Percentiles rank a stretch among this genome's conserved stretches.
Conservation (phyloP, 345 rosid genomes). For the Trapa incisa region DNA sequence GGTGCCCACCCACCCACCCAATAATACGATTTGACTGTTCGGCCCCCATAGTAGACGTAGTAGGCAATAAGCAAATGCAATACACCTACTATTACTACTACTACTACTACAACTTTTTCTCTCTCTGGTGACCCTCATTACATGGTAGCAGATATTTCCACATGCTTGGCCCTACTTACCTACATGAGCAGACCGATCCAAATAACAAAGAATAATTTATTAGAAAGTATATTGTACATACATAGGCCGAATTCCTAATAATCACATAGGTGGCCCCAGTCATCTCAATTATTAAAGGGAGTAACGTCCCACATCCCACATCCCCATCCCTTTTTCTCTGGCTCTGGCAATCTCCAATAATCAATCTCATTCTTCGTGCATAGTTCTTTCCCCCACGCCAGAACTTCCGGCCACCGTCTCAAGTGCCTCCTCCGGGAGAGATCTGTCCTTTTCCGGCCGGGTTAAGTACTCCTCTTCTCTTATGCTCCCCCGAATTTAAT, state of each 20-base stretch:
- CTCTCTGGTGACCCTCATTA: too few species aligned
- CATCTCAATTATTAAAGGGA: slow-evolving; percentile 2
- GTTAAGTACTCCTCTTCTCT: not conserved
- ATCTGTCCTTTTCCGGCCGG: not conserved
- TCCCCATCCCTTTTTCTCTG: not conserved
- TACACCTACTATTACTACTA: too few species aligned
- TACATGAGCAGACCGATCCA: too few species aligned
- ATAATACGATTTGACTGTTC: too few species aligned
- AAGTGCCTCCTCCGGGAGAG: too few species aligned
- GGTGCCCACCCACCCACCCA: not conserved
- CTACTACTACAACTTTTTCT: too few species aligned
- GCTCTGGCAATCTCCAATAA: not conserved
- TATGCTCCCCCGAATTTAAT: not conserved
- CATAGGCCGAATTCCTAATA: not conserved
- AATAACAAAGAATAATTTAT: too few species aligned
- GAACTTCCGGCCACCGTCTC: not conserved
- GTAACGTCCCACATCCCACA: not conserved
- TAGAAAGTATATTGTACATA: too few species aligned
- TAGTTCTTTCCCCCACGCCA: not conserved
- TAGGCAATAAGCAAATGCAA: too few species aligned
- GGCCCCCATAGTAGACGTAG: too few species aligned
- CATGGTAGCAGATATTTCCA: too few species aligned
- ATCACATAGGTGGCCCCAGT: not conserved
- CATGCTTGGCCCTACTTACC: too few species aligned
- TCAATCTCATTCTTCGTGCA: not conserved